Conservation (phyloP, 495 filamentous ascomycete genomes). For the Podospora bellae-mahoneyi region DNA sequence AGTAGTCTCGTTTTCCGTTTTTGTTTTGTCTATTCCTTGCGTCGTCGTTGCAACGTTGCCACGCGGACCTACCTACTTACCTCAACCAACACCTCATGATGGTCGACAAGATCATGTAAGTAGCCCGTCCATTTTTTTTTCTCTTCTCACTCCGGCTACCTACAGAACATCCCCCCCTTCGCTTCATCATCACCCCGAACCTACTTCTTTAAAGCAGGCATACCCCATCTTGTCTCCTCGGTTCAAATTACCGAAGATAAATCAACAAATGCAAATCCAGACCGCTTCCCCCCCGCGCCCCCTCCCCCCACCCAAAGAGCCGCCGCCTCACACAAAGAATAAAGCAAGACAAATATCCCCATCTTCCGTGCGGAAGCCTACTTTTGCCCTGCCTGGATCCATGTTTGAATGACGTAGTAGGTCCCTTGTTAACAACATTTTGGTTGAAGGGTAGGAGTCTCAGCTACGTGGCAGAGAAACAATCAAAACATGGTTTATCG, state of each 20-base stretch:
- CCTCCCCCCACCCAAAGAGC: too few species aligned
- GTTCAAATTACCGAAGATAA: not conserved
- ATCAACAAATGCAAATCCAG: not conserved
- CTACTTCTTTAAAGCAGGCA: not conserved
- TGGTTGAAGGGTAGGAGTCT: not conserved
- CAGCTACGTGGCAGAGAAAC: not conserved
- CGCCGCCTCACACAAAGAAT: not conserved
- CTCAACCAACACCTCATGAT: too few species aligned
- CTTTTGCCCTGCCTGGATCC: too few species aligned
- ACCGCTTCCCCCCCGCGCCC: too few species aligned
- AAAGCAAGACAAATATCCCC: not conserved
- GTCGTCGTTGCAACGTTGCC: not conserved
- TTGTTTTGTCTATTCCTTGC: too few species aligned
- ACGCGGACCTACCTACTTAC: not conserved
- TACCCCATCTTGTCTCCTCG: not conserved
- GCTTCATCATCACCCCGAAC: not conserved
- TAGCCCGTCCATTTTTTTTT: too few species aligned
- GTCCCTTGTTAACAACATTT: not conserved
- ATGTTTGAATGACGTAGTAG: not conserved
- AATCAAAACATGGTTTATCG: not conserved
- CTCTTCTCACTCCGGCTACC: too few species aligned
- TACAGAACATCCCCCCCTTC: not conserved
- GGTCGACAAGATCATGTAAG: too few species aligned
- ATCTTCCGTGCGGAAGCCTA: not conserved
- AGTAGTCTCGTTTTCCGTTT: not conserved